Percentiles rank a stretch among this genome's conserved stretches.
Conservation (phyloP, 768 basidiomycete genomes). For the Galerina marginata region DNA sequence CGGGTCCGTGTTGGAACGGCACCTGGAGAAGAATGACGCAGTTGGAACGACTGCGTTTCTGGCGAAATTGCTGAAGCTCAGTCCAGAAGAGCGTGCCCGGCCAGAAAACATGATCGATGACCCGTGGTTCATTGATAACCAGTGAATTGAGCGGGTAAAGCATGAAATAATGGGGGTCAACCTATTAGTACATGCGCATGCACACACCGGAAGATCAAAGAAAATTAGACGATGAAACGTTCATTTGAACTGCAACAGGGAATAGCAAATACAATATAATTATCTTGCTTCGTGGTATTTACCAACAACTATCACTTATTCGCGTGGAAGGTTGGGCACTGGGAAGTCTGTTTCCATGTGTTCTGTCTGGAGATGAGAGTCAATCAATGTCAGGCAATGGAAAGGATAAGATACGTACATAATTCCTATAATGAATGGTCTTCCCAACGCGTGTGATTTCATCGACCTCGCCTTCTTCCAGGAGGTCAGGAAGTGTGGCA, state of each 20-base stretch:
- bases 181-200: too few species aligned
- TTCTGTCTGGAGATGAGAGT: constrained; percentile 27
- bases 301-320: constrained; percentile 7
- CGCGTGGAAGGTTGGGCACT: constrained; percentile 33
- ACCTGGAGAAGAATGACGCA: constrained; percentile 20
- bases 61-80: constrained; percentile 19
- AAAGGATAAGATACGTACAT: constrained; percentile 27
- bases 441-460: constrained; percentile 41
- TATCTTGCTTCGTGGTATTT: background rate
- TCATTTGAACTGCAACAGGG: too few species aligned
- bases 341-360: constrained; percentile 44
- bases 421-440: constrained; percentile 39
- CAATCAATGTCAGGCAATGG: background rate
- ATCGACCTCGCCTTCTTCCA: constrained; percentile 35
- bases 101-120: constrained; percentile 26
- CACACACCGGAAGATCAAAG: too few species aligned
- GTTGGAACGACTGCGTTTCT: constrained; percentile 23
- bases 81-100: constrained; percentile 21
- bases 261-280: background rate
- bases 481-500: constrained; percentile 32
- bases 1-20: constrained; percentile 18
- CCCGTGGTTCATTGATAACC: constrained; percentile 23
- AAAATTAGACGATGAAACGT: too few species aligned
- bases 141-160: too few species aligned
- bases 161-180: too few species aligned